These are phyloP conservation scores for Annulohypoxylon moriforme DNA, from an alignment of 495 filamentous ascomycete genomes.

Conservation along the genomic window DNA sequence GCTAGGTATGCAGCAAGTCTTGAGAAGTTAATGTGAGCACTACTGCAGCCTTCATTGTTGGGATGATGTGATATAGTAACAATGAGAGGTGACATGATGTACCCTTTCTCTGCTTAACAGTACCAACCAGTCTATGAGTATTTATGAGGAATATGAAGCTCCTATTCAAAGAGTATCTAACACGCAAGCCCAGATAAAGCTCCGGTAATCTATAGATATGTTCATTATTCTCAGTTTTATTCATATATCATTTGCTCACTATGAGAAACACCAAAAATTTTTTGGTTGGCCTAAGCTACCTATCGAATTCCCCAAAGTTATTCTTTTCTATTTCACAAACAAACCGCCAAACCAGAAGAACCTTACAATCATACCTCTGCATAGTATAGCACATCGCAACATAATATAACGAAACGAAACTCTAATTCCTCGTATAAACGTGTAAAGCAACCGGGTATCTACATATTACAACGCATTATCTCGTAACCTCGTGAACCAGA, in stretches of 20 bases:
- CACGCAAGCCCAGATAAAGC: too few relatives aligned
- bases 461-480: neutral
- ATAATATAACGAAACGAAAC: neutral
- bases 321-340: neutral
- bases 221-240: too few relatives aligned
- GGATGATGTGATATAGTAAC: neutral
- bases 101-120: too few relatives aligned
- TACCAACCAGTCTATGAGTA: too few relatives aligned
- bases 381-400: too few relatives aligned
- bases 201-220: too few relatives aligned
- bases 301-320: neutral
- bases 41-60: neutral
- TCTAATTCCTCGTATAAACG: neutral
- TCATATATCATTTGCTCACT: too few relatives aligned
- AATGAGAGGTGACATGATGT: neutral
- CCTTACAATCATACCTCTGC: too few relatives aligned
- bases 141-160: too few relatives aligned
- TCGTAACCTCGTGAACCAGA: slow-evolving; percentile 9
- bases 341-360: neutral
- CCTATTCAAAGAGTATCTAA: too few relatives aligned
- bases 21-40: neutral
- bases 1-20: neutral
- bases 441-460: slow-evolving; percentile 13
- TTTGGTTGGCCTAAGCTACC: too few relatives aligned
- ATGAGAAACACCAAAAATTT: too few relatives aligned